Percentiles rank a stretch among this genome's conserved stretches.
phyloP scores from a whole-genome alignment of 225 moss, liverwort and hornwort species.

The Pleurozium schreberi region DNA sequence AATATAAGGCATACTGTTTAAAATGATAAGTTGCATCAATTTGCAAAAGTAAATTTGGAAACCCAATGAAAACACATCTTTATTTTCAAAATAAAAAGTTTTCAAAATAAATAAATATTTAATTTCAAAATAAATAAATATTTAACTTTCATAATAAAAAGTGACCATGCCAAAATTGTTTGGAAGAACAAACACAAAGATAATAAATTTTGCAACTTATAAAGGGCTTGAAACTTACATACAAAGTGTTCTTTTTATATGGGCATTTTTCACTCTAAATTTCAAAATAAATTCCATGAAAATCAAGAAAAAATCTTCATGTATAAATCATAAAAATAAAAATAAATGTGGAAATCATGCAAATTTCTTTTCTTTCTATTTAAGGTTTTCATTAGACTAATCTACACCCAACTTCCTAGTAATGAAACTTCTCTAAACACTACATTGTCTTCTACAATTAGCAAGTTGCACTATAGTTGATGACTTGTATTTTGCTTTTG shows the following conservation, averaged over 20 bases:
- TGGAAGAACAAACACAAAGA: not conserved
- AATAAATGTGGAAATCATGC: not conserved
- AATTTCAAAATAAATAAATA: not conserved
- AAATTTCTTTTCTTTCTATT: not conserved
- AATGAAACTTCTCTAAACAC: not conserved
- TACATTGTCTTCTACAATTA: not conserved
- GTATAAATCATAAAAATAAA: not conserved
- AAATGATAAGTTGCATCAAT: not conserved
- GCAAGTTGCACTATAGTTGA: not conserved
- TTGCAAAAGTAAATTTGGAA: not conserved
- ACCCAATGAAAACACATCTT: not conserved
- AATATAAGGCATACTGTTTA: not conserved
- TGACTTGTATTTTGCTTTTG: not conserved
- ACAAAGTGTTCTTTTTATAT: not conserved
- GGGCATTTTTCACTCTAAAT: no score
- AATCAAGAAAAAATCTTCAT: not conserved
- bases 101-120: no score
- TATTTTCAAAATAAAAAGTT: not conserved
- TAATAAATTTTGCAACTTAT: not conserved
- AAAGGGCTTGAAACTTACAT: not conserved
- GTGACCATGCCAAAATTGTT: not conserved
- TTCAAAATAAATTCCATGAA: not conserved
- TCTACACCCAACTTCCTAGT: not conserved
- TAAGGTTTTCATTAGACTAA: not conserved
- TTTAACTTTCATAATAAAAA: no score